A percentile compares a stretch with the other conserved stretches of the same genome.
These are phyloP conservation scores for Oryza brachyantha DNA, from an alignment of 176 grass and related monocot species.

Conservation along the genomic window DNA sequence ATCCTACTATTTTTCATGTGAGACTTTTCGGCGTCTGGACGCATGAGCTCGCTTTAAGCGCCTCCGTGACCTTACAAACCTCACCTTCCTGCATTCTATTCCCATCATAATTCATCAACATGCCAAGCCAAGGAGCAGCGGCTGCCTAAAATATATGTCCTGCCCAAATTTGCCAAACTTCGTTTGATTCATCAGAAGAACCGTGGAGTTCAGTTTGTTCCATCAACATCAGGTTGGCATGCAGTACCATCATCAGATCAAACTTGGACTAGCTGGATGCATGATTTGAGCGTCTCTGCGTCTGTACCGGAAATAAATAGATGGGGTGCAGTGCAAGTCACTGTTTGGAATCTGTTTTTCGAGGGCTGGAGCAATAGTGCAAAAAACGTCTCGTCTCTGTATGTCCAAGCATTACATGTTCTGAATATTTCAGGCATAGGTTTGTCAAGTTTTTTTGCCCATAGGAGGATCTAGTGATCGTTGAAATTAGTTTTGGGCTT, in stretches of 20 bases:
- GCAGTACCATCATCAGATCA: not conserved
- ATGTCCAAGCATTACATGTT: not conserved
- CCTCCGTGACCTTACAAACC: not conserved
- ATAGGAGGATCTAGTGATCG: no score
- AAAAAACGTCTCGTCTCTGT: not conserved
- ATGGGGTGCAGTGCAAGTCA: not conserved
- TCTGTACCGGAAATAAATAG: not conserved
- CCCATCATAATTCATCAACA: not conserved
- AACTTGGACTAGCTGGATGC: not conserved
- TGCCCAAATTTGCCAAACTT: not conserved
- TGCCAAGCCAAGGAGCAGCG: not conserved
- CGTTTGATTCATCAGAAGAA: not conserved
- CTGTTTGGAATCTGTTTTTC: not conserved
- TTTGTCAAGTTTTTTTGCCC: no score
- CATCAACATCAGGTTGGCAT: not conserved
- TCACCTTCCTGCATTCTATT: not conserved
- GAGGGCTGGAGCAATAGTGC: not conserved
- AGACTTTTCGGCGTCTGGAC: not conserved
- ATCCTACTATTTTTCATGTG: not conserved
- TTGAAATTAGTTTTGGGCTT: no score
- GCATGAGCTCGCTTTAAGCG: not conserved
- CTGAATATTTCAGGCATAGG: no score
- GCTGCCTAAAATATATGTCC: not conserved
- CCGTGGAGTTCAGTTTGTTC: not conserved
- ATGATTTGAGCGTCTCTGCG: not conserved